These are phyloP conservation scores for Vicia villosa DNA, from an alignment of 306 rosid genomes.

Conservation along the genomic window DNA sequence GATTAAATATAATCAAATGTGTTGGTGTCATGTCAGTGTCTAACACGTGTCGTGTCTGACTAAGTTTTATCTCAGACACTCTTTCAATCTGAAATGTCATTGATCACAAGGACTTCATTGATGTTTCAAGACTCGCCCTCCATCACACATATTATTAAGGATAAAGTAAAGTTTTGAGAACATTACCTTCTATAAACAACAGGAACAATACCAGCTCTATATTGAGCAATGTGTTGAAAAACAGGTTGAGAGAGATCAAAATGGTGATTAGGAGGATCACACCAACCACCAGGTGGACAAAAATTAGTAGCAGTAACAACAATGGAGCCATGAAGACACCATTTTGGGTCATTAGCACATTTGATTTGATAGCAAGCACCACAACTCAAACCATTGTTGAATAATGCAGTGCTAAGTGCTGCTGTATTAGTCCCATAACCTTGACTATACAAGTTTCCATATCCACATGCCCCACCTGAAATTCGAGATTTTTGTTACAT, in stretches of 20 bases:
- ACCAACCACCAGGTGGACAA: constrained; percentile 90
- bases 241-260: constrained; percentile 80
- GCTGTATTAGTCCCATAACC: constrained; percentile 85
- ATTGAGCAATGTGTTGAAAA: constrained; percentile 74
- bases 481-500: neutral
- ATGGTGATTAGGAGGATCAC: constrained; percentile 80
- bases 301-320: constrained; percentile 86
- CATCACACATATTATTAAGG: neutral
- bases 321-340: constrained; percentile 69
- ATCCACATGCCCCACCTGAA: constrained; percentile 86
- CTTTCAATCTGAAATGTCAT: no score
- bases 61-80: neutral
- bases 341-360: constrained; percentile 70
- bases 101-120: no score
- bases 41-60: neutral
- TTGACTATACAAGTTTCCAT: constrained; percentile 78
- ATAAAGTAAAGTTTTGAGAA: neutral
- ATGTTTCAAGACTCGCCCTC: neutral
- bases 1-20: no score
- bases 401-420: constrained; percentile 75
- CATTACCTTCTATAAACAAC: constrained; percentile 60
- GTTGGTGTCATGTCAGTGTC: no score
- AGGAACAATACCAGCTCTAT: constrained; percentile 74
- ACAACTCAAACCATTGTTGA: constrained; percentile 76
- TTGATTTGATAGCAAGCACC: constrained; percentile 72